Evolutionary conservation across 352 stramenopile species (phyloP), one percentile per base, ranked within the genome.

Genomic region (Elongisporangium anandrum): DNA sequence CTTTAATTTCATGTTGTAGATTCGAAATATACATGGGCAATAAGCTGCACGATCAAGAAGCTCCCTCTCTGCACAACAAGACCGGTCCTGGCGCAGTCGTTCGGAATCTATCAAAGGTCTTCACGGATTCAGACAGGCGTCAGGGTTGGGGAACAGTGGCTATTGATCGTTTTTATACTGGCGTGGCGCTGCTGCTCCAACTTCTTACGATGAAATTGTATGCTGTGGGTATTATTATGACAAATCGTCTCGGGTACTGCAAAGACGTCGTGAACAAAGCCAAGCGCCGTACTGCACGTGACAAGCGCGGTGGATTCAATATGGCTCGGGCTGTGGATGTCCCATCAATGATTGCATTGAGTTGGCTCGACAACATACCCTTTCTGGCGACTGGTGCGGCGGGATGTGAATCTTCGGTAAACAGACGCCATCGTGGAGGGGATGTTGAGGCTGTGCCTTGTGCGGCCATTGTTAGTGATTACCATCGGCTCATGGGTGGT

Each of bases 401-500:
- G 2, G 10, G 19, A 16, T 15, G 7, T 17, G 12, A 24, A 22
- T 12, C 3, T 7, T 50, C 9, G 5, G 54, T 52, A 24, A 23
- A 8, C 8, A 48, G 26, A n/a, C 23, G 52, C 24, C 24, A 29
- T 8, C 52, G n/a, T 15, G 24, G 52, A 13, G 52, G 17, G 22
- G 52, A 39, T 13, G 1, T 39, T 1, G n/a, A 52, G n/a, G 2
- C 19, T 4, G 45, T 52, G 2, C n/a, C 22, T 1, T 59, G 54
- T 17, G 17, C 54, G 7, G 21, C 22, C 17, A 12, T 52, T 12
- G 16, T 26, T 6, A 54, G 41, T 1, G 53, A 68, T 39, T 68
- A 68, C 20, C 56, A 64, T 47, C 6, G n/a, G 3, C 45, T 57
- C 3, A 68, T 68, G 52, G 61, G 56, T 0, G 56, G 52, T 9